These are phyloP conservation scores for Yarrowia sp. DNA, from an alignment of 805 yeast genomes.

Conservation along the genomic window DNA sequence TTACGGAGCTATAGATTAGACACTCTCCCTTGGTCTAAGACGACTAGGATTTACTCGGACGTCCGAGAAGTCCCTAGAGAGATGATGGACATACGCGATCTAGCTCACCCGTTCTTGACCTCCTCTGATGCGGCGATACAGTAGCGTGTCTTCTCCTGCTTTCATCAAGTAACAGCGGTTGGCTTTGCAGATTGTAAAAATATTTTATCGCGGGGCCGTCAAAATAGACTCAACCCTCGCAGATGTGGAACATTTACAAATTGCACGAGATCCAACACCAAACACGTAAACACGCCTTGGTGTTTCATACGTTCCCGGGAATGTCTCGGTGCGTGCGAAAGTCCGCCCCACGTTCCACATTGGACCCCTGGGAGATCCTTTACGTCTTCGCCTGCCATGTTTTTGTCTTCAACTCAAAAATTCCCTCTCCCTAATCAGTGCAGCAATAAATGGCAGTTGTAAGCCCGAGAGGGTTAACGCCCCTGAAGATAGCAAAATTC, in stretches of 20 bases:
- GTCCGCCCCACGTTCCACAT: background rate
- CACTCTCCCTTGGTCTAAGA: too few relatives aligned
- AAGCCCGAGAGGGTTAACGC: background rate
- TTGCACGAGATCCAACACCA: background rate
- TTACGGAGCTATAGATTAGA: background rate
- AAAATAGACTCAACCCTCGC: background rate
- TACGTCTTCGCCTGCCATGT: background rate
- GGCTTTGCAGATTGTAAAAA: background rate
- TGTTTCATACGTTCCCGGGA: background rate
- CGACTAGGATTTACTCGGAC: background rate
- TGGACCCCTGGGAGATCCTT: background rate
- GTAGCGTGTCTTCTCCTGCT: background rate
- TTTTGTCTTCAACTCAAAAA: background rate
- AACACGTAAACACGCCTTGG: constrained; percentile 7
- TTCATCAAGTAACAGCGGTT: background rate
- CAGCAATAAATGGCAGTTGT: background rate
- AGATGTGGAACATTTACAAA: background rate
- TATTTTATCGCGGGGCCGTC: background rate
- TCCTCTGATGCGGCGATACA: background rate
- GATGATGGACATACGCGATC: too few relatives aligned
- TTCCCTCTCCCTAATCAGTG: constrained; percentile 19
- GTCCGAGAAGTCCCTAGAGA: too few relatives aligned
- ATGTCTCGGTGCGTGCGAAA: background rate
- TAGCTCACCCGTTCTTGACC: too few relatives aligned
- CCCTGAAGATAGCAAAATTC: constrained; percentile 2